Evolutionary conservation across 371 early-diverging fungal species (phyloP).

Genomic region (Lichtheimia corymbifera): DNA sequence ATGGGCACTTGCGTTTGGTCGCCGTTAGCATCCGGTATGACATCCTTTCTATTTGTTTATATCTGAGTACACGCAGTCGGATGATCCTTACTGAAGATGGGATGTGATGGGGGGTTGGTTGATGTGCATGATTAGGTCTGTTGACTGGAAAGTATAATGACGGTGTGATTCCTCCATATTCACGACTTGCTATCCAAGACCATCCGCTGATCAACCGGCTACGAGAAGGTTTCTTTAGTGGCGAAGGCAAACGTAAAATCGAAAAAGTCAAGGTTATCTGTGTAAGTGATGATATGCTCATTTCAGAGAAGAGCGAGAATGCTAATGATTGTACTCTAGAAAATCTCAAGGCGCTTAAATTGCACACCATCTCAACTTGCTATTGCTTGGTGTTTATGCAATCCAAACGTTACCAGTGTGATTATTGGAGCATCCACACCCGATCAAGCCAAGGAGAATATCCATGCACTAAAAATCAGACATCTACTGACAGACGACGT

Average conservation of each 20-base stretch:
- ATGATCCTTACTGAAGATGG: neutral
- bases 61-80: neutral
- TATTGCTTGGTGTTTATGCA: constrained; percentile 81
- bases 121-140: constrained; percentile 28
- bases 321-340: constrained; percentile 24
- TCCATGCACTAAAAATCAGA: constrained; percentile 61
- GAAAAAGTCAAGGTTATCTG: constrained; percentile 54
- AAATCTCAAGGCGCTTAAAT: constrained; percentile 65
- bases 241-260: constrained; percentile 59
- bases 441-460: constrained; percentile 76
- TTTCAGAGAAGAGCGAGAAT: neutral
- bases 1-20: constrained; percentile 85
- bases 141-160: constrained; percentile 82
- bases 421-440: constrained; percentile 75
- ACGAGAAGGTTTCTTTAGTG: constrained; percentile 59
- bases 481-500: constrained; percentile 70
- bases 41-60: constrained; percentile 16
- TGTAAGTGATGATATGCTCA: constrained; percentile 30
- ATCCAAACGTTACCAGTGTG: constrained; percentile 60
- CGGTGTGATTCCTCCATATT: constrained; percentile 66
- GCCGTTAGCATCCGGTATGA: constrained; percentile 71
- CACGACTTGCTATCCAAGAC: constrained; percentile 68
- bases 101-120: neutral
- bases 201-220: constrained; percentile 66
- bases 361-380: constrained; percentile 78